Evolutionary conservation across 306 rosid species (phyloP).

Genomic region (Malus domestica): DNA sequence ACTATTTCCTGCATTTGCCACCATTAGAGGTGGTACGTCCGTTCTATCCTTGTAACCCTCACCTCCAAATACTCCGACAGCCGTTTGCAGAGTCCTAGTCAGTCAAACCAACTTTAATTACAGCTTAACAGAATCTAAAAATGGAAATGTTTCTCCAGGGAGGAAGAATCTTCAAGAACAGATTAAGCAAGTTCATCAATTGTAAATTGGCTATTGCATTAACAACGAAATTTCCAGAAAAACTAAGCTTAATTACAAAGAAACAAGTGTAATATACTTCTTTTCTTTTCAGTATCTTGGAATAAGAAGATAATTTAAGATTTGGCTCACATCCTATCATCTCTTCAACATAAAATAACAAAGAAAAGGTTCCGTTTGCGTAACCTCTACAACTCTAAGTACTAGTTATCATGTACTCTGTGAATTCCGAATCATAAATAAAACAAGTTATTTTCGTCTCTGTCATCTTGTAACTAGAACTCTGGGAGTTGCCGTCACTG

Average conservation of each 20-base stretch:
- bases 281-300: background rate
- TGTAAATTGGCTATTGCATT: background rate
- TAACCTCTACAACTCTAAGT: background rate
- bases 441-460: background rate
- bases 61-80: conserved; percentile 48
- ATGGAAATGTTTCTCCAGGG: background rate
- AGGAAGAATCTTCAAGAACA: background rate
- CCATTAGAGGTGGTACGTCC: conserved; percentile 36
- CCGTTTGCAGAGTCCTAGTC: conserved; percentile 40
- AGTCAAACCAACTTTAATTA: conserved; percentile 9
- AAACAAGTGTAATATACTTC: background rate
- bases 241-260: background rate
- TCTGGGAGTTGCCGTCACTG: background rate
- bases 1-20: conserved; percentile 36
- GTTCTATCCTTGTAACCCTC: conserved; percentile 29
- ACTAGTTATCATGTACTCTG: background rate
- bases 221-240: background rate
- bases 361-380: background rate
- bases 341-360: background rate
- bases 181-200: background rate
- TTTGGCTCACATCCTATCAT: background rate
- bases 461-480: background rate
- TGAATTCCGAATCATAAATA: background rate
- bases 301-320: background rate
- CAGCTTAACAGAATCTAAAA: conserved; percentile 1